phyloP scores from a whole-genome alignment of 2,329 filamentous ascomycete species.

The Alternaria novae-zelandiae region DNA sequence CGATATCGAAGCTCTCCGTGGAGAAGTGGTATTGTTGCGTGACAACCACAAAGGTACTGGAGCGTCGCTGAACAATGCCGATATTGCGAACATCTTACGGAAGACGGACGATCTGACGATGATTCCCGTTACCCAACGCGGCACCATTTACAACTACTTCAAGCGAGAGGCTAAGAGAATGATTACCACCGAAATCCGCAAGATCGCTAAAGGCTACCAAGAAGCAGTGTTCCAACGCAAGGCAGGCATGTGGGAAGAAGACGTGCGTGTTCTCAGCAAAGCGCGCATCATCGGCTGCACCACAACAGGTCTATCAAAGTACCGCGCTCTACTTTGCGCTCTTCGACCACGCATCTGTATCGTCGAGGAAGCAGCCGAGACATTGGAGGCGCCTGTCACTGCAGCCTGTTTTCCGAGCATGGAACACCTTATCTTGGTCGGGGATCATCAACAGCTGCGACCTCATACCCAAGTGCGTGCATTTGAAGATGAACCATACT shows the following conservation, averaged over 20 bases:
- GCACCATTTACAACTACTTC: slow-evolving; percentile 70
- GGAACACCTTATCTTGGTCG: slow-evolving; percentile 72
- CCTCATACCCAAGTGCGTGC: slow-evolving; percentile 69
- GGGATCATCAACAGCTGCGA: slow-evolving; percentile 81
- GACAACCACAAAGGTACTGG: slow-evolving; percentile 50
- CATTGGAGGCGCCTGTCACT: slow-evolving; percentile 68
- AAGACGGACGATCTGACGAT: slow-evolving; percentile 64
- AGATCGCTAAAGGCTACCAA: slow-evolving; percentile 59
- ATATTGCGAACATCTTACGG: slow-evolving; percentile 49
- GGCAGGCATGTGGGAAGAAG: slow-evolving; percentile 64
- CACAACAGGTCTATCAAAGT: slow-evolving; percentile 82
- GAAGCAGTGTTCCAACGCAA: slow-evolving; percentile 60
- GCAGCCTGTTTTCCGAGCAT: slow-evolving; percentile 67
- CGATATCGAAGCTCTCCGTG: slow-evolving; percentile 49
- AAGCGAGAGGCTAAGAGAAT: slow-evolving; percentile 61
- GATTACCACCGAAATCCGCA: slow-evolving; percentile 57
- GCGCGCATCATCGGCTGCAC: slow-evolving; percentile 71
- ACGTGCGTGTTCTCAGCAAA: slow-evolving; percentile 53
- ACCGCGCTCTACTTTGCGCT: slow-evolving; percentile 71
- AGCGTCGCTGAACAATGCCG: slow-evolving; percentile 26
- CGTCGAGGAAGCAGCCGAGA: slow-evolving; percentile 83
- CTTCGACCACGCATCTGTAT: slow-evolving; percentile 72
- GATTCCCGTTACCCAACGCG: slow-evolving; percentile 63
- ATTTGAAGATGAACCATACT: slow-evolving; percentile 66
- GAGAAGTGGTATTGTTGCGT: slow-evolving; percentile 38